Evolutionary conservation across 257 asterid species (phyloP), one percentile per base, ranked within the genome.

Genomic region (Striga asiatica): DNA sequence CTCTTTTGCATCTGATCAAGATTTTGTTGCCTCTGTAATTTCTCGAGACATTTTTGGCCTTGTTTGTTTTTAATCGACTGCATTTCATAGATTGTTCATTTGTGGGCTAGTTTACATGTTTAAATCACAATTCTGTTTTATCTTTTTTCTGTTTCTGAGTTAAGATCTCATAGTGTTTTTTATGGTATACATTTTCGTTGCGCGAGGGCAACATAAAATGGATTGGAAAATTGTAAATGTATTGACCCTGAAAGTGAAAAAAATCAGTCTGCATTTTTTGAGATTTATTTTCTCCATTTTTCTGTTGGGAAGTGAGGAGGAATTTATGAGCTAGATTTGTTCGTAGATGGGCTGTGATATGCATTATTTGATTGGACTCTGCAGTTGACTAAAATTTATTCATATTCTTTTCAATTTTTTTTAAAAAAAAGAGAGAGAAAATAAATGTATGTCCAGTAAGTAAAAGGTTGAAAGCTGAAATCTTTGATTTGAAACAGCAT

Each of bases 1-100:
- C 72, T 92, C 97, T 60, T 84, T 82, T 22, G 82, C 97, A 49
- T 87, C 95, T 32, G 96, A 87, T 67, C 89, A 74, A 48, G 80
- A 78, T 21, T 78, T 83, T 37, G 56, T 68, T 22, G 70, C 82
- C 50, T 76, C 91, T 42, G 72, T 59, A 22, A 54, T 50, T 50
- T 74, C 81, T 58, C 92, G 74, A 48, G 94, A 82, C 78, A 73
- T 42, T 59, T 51, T 50, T 17, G 1, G 3, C 7, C 6, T 16
- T n/a, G 51, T 34, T 13, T 46, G 8, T 53, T 55, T 38, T 28
- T 8, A 24, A 24, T 29, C 8, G 25, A 20, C 13, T 67, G 61
- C 65, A 14, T 27, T 54, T 10, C 39, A 4, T 17, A 43, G n/a
- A 17, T 53, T 18, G 12, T 34, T 34, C 31, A n/a, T n/a, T n/a